Conservation (phyloP, 257 asterid species). For the Thymus mandschuricus region DNA sequence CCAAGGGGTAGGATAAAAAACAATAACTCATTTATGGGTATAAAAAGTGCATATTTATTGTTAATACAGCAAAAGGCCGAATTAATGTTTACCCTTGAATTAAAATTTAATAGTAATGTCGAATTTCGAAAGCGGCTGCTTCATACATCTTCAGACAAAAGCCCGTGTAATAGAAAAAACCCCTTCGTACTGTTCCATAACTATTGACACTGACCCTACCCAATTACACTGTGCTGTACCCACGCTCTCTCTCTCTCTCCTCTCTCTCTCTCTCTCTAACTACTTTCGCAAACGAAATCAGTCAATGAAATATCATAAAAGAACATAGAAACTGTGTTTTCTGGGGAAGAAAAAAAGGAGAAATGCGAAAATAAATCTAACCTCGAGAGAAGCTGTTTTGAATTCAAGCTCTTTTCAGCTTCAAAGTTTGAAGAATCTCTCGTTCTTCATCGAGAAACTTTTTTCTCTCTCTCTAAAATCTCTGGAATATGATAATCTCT, state of each 20-base stretch:
- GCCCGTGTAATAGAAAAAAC: not conserved
- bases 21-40: not conserved
- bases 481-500: not conserved
- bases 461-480: not conserved
- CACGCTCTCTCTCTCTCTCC: not conserved
- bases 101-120: conserved; percentile 35
- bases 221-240: conserved; percentile 1
- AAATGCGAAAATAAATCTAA: conserved; percentile 15
- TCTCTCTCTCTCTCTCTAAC: not conserved
- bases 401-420: conserved; percentile 11
- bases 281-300: conserved; percentile 10
- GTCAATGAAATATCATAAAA: not conserved
- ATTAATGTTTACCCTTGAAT: too few species aligned
- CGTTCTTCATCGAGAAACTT: conserved; percentile 14
- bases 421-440: not conserved
- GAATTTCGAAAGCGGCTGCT: conserved; percentile 56
- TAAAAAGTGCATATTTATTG: not conserved
- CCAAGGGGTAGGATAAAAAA: too few species aligned
- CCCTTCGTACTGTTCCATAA: conserved; percentile 33
- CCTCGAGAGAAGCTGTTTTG: conserved; percentile 14
- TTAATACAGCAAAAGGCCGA: not conserved
- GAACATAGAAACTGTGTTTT: not conserved
- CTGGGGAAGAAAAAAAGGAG: too few species aligned
- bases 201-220: conserved; percentile 45
- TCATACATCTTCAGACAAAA: conserved; percentile 53